phyloP scores from a whole-genome alignment of 495 filamentous ascomycete species.

The Amniculicola lignicola region DNA sequence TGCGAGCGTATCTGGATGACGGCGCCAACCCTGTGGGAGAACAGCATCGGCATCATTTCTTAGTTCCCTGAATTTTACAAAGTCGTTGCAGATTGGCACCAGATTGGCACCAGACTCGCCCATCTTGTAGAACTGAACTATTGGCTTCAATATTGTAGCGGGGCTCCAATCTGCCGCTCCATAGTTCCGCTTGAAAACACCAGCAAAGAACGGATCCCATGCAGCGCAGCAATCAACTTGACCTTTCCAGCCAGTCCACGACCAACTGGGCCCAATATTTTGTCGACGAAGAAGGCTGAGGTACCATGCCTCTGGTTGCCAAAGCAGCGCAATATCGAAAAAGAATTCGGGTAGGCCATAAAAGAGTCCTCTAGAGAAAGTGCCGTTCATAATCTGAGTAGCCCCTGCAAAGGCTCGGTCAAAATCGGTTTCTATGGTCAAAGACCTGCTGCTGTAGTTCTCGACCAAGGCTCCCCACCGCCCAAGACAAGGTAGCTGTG shows the following conservation, averaged over 20 bases:
- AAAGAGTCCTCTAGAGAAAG: neutral
- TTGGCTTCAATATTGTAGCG: neutral
- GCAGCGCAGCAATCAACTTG: neutral
- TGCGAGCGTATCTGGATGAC: neutral
- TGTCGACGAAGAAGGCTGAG: neutral
- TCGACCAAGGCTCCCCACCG: neutral
- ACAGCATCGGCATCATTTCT: neutral
- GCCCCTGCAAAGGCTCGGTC: neutral
- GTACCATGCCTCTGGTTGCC: neutral
- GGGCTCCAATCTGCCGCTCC: neutral
- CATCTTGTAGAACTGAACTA: neutral
- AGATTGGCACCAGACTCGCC: neutral
- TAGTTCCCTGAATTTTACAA: neutral
- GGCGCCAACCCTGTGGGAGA: neutral
- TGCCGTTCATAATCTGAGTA: neutral
- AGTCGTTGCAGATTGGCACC: neutral
- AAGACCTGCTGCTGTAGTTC: neutral
- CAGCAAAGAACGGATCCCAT: neutral
- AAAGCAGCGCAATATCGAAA: neutral
- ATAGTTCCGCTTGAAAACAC: neutral
- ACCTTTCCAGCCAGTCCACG: constrained; percentile 1
- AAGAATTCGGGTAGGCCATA: neutral
- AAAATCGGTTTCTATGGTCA: neutral
- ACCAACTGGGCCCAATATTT: neutral
- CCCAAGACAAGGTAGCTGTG: neutral